Conservation (phyloP, 2,329 filamentous ascomycete genomes). For the Trichoderma koningiopsis region DNA sequence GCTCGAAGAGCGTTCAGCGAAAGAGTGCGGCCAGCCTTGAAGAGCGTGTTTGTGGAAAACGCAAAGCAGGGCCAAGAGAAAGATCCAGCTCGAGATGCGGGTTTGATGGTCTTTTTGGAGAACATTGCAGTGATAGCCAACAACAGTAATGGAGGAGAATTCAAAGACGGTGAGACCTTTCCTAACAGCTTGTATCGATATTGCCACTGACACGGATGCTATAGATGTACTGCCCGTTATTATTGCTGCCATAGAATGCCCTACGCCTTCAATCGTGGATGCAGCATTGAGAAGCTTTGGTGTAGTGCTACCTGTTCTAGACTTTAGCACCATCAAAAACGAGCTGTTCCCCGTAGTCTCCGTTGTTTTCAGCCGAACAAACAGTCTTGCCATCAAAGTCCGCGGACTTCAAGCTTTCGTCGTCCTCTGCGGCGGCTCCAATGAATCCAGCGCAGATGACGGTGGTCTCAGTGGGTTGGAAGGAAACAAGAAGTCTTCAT, state of each 20-base stretch:
- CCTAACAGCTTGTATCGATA: not conserved
- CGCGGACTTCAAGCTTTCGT: conserved; percentile 87
- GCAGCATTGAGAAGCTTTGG: conserved; percentile 78
- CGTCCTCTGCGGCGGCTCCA: conserved; percentile 79
- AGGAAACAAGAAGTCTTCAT: conserved; percentile 63
- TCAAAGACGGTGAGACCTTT: conserved; percentile 75
- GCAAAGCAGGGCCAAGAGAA: conserved; percentile 66
- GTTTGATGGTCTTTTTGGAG: conserved; percentile 87
- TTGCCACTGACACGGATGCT: not conserved
- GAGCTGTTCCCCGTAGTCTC: conserved; percentile 94
- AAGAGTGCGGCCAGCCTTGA: conserved; percentile 79
- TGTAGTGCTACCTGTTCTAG: conserved; percentile 80
- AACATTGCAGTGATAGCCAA: conserved; percentile 74
- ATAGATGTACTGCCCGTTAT: conserved; percentile 86
- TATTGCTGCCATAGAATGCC: conserved; percentile 79
- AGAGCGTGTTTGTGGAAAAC: conserved; percentile 75
- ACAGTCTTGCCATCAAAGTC: conserved; percentile 91
- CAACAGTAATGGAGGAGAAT: conserved; percentile 87
- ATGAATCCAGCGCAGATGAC: conserved; percentile 50
- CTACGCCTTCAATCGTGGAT: conserved; percentile 87
- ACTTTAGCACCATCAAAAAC: conserved; percentile 96
- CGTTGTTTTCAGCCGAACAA: conserved; percentile 87
- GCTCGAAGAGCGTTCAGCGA: conserved; percentile 80
- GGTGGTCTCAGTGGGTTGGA: conserved; percentile 75
- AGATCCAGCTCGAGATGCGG: conserved; percentile 82